phyloP scores from a whole-genome alignment of 2,329 filamentous ascomycete species.

The Eutypella sp. region DNA sequence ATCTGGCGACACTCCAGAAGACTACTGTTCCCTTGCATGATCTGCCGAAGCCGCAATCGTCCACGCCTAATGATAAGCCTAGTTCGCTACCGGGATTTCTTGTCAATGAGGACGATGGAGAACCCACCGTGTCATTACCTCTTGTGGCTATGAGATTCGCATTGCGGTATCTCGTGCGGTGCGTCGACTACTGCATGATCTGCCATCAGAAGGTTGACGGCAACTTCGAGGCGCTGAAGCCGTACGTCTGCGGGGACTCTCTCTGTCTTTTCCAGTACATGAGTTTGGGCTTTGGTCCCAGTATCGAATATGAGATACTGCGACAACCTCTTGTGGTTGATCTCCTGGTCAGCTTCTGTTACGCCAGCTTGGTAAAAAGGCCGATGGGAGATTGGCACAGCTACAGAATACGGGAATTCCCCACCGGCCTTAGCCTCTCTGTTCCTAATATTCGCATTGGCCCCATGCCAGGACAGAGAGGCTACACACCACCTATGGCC shows the following conservation, averaged over 20 bases:
- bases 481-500: too few relatives aligned
- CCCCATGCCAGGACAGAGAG: too few relatives aligned
- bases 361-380: conserved; percentile 43
- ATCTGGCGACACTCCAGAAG: conserved; percentile 4
- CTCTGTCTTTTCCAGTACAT: conserved; percentile 89
- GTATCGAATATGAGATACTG: conserved; percentile 77
- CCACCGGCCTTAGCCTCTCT: conserved; percentile 30
- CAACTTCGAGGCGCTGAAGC: conserved; percentile 66
- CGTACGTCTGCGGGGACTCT: conserved; percentile 69
- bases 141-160: conserved; percentile 68
- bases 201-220: conserved; percentile 67
- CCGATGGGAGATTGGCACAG: background rate
- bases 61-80: too few relatives aligned
- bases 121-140: conserved; percentile 40
- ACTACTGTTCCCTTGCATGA: conserved; percentile 6
- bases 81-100: background rate
- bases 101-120: conserved; percentile 4
- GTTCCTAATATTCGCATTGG: conserved; percentile 20
- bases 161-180: conserved; percentile 71
- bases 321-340: conserved; percentile 80
- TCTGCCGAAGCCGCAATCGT: too few relatives aligned
- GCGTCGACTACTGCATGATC: conserved; percentile 81
- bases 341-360: conserved; percentile 78
- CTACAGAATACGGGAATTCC: conserved; percentile 39
- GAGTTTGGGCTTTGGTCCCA: conserved; percentile 77